These are phyloP conservation scores for Psilocybe cyanescens DNA, from an alignment of 768 basidiomycete genomes.

Conservation along the genomic window DNA sequence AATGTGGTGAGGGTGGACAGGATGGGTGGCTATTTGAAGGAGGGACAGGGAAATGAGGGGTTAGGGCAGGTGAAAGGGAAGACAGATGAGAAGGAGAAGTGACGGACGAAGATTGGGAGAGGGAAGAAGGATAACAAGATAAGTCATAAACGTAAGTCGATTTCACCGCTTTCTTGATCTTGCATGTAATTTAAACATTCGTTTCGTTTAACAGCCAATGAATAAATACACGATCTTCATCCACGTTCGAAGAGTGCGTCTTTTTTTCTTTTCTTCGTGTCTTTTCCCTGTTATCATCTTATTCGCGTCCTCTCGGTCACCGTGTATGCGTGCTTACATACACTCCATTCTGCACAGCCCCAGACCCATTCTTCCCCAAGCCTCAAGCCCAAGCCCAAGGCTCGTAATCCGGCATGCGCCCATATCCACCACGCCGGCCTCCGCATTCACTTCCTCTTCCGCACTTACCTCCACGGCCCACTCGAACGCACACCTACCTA, in stretches of 20 bases:
- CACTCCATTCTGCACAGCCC: slow-evolving; percentile 2
- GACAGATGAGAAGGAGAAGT: slow-evolving; percentile 48
- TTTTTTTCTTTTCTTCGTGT: neutral
- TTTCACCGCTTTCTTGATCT: neutral
- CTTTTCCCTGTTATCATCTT: neutral
- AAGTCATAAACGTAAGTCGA: slow-evolving; percentile 47
- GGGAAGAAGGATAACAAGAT: slow-evolving; percentile 51
- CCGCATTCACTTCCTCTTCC: neutral
- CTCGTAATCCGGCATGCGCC: slow-evolving; percentile 40
- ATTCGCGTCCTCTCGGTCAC: slow-evolving; percentile 28
- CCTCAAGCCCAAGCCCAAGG: slow-evolving; percentile 22
- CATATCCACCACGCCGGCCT: neutral
- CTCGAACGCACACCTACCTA: neutral
- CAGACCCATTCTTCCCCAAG: slow-evolving; percentile 38
- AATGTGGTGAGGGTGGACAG: slow-evolving; percentile 12
- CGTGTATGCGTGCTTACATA: too few relatives aligned
- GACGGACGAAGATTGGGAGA: slow-evolving; percentile 87
- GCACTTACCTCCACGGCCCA: neutral
- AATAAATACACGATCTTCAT: slow-evolving; percentile 30
- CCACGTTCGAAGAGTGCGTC: slow-evolving; percentile 45
- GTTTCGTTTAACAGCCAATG: slow-evolving; percentile 17
- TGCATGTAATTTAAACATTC: neutral
- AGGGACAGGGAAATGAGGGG: slow-evolving; percentile 16
- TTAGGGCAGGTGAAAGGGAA: slow-evolving; percentile 38
- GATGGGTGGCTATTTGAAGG: slow-evolving; percentile 20